Conservation (phyloP, 805 yeast species). For the Cyberlindnera lachancei region DNA sequence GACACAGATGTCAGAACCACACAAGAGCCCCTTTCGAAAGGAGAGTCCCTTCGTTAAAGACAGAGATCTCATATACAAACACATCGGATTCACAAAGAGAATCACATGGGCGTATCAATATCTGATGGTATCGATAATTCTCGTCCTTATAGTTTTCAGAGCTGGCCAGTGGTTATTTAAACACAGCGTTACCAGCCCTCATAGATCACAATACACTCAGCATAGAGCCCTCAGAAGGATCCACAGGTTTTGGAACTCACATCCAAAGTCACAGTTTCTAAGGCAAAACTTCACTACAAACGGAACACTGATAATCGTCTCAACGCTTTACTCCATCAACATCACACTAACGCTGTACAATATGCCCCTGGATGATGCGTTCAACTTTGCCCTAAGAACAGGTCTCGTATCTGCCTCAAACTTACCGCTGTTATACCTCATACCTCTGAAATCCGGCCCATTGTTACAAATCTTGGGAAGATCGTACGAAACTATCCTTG, state of each 20-base stretch:
- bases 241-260: conserved; percentile 5
- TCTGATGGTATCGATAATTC: conserved; percentile 6
- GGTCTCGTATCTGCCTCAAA: conserved; percentile 21
- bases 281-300: conserved; percentile 12
- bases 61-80: conserved; percentile 12
- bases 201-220: too few relatives aligned
- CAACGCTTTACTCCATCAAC: conserved; percentile 11
- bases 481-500: conserved; percentile 19
- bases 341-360: conserved; percentile 8
- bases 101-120: conserved; percentile 17
- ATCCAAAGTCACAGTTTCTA: conserved; percentile 3
- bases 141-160: conserved; percentile 1
- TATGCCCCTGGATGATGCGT: conserved; percentile 18
- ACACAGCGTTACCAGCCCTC: too few relatives aligned
- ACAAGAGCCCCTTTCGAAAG: conserved; percentile 12
- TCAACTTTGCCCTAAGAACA: conserved; percentile 19
- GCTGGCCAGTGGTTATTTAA: too few relatives aligned
- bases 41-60: conserved; percentile 18
- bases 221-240: conserved; percentile 1
- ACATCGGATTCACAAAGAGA: conserved; percentile 17
- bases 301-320: conserved; percentile 9
- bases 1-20: too few relatives aligned
- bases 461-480: conserved; percentile 11
- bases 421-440: conserved; percentile 20
- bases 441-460: conserved; percentile 22